Percentiles rank a stretch among this genome's conserved stretches.
These are phyloP conservation scores for Eucalyptus victrix DNA, from an alignment of 345 rosid species.

Conservation along the genomic window DNA sequence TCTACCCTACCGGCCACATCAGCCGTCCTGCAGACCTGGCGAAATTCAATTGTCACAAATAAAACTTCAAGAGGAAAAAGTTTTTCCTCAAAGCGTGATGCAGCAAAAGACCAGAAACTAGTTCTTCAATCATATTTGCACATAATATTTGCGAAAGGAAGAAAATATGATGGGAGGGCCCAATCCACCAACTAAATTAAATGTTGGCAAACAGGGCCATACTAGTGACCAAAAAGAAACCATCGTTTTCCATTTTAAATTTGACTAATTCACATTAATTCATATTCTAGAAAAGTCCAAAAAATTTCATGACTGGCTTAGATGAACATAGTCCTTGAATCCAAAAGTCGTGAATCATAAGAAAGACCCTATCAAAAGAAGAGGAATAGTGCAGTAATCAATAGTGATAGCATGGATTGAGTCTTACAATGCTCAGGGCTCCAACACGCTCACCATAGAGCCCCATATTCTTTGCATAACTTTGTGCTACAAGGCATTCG, in stretches of 20 bases:
- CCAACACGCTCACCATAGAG: conserved; percentile 95
- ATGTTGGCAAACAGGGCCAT: not conserved
- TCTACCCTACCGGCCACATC: conserved; percentile 73
- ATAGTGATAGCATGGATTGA: not conserved
- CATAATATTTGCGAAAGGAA: not conserved
- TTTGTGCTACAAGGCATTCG: conserved; percentile 77
- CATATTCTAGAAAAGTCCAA: not conserved
- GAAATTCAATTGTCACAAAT: not conserved
- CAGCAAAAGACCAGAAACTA: not conserved
- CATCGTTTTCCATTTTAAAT: not conserved
- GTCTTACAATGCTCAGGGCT: conserved; percentile 90
- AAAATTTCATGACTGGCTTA: not conserved
- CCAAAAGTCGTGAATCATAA: not conserved
- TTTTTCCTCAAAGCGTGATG: not conserved
- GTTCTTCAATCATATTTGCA: not conserved
- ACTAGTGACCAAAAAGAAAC: not conserved
- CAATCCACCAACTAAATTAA: not conserved
- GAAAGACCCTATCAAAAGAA: not conserved
- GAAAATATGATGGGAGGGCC: not conserved
- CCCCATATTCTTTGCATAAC: conserved; percentile 95
- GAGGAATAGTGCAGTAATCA: not conserved
- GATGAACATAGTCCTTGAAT: not conserved
- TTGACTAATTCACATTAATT: not conserved
- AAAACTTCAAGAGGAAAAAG: not conserved
- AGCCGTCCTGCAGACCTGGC: conserved; percentile 73